phyloP scores from a whole-genome alignment of 164 flowering plant species.

The Aristolochia fimbriata region DNA sequence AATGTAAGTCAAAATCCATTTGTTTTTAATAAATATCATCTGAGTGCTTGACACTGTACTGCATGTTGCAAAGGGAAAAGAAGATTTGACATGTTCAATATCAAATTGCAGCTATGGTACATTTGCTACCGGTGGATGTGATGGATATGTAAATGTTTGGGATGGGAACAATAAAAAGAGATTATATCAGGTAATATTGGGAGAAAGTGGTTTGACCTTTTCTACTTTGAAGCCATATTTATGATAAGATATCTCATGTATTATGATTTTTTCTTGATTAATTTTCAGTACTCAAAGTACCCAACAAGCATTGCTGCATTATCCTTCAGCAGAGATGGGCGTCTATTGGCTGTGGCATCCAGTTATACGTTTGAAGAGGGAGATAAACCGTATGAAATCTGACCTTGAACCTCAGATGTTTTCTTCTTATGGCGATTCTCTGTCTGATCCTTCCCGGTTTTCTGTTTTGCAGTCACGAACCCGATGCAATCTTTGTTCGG shows the following conservation, averaged over 20 bases:
- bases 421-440: background rate
- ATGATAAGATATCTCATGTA: background rate
- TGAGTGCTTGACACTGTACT: background rate
- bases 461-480: constrained; percentile 71
- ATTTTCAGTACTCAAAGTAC: constrained; percentile 62
- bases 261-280: background rate
- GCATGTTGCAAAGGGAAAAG: background rate
- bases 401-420: background rate
- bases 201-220: too few relatives aligned
- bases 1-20: constrained; percentile 42
- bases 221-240: background rate
- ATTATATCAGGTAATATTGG: constrained; percentile 64
- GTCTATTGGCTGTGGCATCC: constrained; percentile 82
- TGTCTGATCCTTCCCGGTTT: background rate
- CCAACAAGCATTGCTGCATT: constrained; percentile 85
- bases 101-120: constrained; percentile 63
- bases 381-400: constrained; percentile 57
- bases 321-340: constrained; percentile 92
- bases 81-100: background rate
- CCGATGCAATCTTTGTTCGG: constrained; percentile 84
- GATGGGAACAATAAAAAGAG: constrained; percentile 87
- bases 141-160: constrained; percentile 13
- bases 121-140: constrained; percentile 85
- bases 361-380: constrained; percentile 94
- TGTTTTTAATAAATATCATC: background rate